Percentiles rank a stretch among this genome's conserved stretches.
These are phyloP conservation scores for Mallotus repandus DNA, from an alignment of 441 rosid genomes.

Conservation along the genomic window DNA sequence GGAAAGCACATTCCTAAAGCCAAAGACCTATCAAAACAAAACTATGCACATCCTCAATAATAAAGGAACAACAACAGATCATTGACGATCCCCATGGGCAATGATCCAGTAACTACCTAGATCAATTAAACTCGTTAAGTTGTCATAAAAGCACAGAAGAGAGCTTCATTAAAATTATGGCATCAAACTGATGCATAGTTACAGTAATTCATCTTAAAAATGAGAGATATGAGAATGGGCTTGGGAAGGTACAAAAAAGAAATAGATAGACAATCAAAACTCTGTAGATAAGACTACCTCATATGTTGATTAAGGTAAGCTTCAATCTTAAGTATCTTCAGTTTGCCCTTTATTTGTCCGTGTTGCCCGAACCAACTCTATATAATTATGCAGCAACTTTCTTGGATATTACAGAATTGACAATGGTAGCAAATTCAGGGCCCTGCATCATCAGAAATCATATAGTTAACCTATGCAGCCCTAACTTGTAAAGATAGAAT, in stretches of 20 bases:
- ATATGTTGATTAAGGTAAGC: slow-evolving; percentile 19
- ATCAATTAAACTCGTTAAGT: background rate
- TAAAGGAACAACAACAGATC: too few species aligned
- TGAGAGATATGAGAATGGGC: background rate
- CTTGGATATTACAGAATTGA: slow-evolving; percentile 86
- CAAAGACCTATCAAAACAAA: too few species aligned
- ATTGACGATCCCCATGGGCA: background rate
- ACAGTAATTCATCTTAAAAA: background rate
- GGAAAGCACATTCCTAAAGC: too few species aligned
- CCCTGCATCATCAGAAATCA: slow-evolving; percentile 51
- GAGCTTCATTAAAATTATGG: background rate
- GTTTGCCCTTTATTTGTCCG: slow-evolving; percentile 28
- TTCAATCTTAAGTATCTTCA: slow-evolving; percentile 26
- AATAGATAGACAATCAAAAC: slow-evolving; percentile 27
- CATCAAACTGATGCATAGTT: background rate
- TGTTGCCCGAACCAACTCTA: slow-evolving; percentile 5
- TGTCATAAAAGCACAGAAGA: background rate
- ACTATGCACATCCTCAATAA: too few species aligned
- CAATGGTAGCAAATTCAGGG: slow-evolving; percentile 88
- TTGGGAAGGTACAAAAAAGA: slow-evolving; percentile 6
- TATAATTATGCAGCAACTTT: slow-evolving; percentile 74
- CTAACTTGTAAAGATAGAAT: background rate
- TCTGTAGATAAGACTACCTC: slow-evolving; percentile 26
- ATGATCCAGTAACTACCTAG: background rate
- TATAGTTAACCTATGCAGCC: background rate